Evolutionary conservation across 1,284 basidiomycete genomes (phyloP).

Genomic region (Cutaneotrichosporon sp.): DNA sequence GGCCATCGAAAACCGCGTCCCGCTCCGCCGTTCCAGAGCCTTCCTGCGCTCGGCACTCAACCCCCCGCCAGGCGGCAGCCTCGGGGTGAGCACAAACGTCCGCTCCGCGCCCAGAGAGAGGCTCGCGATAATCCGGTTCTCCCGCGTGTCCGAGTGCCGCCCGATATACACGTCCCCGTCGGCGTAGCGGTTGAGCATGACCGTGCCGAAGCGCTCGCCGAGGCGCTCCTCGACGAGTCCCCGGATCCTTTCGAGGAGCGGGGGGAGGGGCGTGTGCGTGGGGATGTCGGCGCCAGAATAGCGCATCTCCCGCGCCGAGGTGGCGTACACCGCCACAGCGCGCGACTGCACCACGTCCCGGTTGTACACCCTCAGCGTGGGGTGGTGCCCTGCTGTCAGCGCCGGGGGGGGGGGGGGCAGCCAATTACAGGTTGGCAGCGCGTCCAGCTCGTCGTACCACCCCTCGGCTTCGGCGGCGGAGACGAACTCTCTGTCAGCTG

Average conservation of each 20-base stretch:
- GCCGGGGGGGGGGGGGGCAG: no score
- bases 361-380: conserved; percentile 61
- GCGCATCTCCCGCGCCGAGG: conserved; percentile 50
- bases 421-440: no score
- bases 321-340: conserved; percentile 58
- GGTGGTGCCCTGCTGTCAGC: no score
- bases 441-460: no score
- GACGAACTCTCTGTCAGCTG: no score
- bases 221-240: conserved; percentile 50
- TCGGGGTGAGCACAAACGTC: conserved; percentile 58
- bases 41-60: conserved; percentile 7
- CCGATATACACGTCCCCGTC: conserved; percentile 57
- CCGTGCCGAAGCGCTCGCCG: conserved; percentile 58
- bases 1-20: conserved; percentile 48
- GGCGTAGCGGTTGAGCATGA: conserved; percentile 60
- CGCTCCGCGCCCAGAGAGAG: conserved; percentile 58
- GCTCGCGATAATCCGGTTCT: conserved; percentile 58
- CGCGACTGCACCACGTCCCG: conserved; percentile 57
- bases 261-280: conserved; percentile 56
- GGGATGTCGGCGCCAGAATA: conserved; percentile 56
- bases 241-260: conserved; percentile 54
- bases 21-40: conserved; percentile 29
- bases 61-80: conserved; percentile 28
- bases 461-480: no score
- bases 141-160: conserved; percentile 41